Base-by-base conservation (phyloP, 2,329 filamentous ascomycete species). In the Trichoderma simmonsii region DNA sequence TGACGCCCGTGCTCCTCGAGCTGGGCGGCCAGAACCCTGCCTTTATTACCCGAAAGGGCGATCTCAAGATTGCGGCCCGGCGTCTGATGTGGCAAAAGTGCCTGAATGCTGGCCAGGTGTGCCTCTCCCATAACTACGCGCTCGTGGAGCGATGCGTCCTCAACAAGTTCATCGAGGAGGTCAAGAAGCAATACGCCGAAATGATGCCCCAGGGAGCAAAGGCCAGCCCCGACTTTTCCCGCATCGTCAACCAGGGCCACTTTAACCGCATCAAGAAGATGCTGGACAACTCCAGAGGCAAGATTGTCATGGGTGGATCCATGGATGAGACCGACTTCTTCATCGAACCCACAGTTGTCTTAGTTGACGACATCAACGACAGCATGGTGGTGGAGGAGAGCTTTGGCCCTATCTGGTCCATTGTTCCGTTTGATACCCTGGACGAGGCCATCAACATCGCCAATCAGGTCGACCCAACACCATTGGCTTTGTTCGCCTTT, bases 291-390 rank as follows among this genome's bases (percentile, higher is more conserved):
- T 92, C 89, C 71, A 88, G 88, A 74, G 96, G 96, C 81, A 92
- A 93, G 83, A 94, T 99, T 74, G 86, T 98, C 63, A 84, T 97
- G 77, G 96, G 96, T 66, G 96, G 96, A 63, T 89, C 91, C 70
- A 91, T 92, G 84, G 94, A 98, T 80, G 91, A 93, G 79, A 85
- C 87, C 43, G 88, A 93, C 36, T 90, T 92, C 64, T 98, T 92
- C 82, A 96, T 99, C 76, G 94, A 95, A 80, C 93, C 95, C 1
- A 99, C 96, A 0, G 90, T 95, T n/a, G 90, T 99, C n/a, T 87
- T 93, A 73, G 92, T 98, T 48, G 86, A 93, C 75, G 90, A 89
- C 73, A 79, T 88, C 18, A 73, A 82, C 32, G 87, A 95, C 63
- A 95, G 97, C 82, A 89, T 98, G 81, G 88, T 98, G 78, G 83